Evolutionary conservation across 495 filamentous ascomycete genomes (phyloP).

Genomic region (Chlorociboria aeruginascens): DNA sequence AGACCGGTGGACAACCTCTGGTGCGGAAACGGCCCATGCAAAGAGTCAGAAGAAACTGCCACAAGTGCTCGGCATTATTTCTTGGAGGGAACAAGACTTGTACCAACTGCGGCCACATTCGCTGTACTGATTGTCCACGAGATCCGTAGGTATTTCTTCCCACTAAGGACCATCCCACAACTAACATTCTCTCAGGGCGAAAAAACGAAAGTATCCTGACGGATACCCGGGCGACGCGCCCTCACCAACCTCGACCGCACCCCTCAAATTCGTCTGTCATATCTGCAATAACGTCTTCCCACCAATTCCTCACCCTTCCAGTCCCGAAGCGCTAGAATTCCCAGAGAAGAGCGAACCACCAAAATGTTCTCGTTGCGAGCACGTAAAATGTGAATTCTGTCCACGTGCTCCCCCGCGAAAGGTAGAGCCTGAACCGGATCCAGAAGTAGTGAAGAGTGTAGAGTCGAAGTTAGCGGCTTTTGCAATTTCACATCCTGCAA

Average conservation of each 20-base stretch:
- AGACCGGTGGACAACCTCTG: slow-evolving; percentile 55
- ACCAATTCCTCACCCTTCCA: slow-evolving; percentile 13
- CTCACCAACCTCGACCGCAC: slow-evolving; percentile 24
- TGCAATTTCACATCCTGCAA: too few relatives aligned
- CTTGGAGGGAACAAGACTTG: slow-evolving; percentile 47
- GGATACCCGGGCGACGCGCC: slow-evolving; percentile 63
- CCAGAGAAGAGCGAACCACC: slow-evolving; percentile 16
- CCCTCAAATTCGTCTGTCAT: slow-evolving; percentile 51
- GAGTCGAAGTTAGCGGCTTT: slow-evolving; percentile 40
- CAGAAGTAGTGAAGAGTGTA: slow-evolving; percentile 48
- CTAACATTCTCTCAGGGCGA: slow-evolving; percentile 38
- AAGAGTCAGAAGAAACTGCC: slow-evolving; percentile 65
- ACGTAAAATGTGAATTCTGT: slow-evolving; percentile 38
- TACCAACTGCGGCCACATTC: slow-evolving; percentile 55
- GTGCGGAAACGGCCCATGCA: slow-evolving; percentile 54
- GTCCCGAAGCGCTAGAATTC: slow-evolving; percentile 7
- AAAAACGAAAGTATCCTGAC: slow-evolving; percentile 60
- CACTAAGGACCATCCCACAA: neutral
- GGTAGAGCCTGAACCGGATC: slow-evolving; percentile 50
- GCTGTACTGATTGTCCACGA: slow-evolving; percentile 72
- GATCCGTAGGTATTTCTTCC: slow-evolving; percentile 52
- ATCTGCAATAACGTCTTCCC: slow-evolving; percentile 44
- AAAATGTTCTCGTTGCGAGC: slow-evolving; percentile 50
- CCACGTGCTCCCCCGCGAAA: slow-evolving; percentile 40
- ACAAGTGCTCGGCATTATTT: slow-evolving; percentile 60